Base-by-base conservation (phyloP, 2,329 filamentous ascomycete species). In the Penicillium sp. region DNA sequence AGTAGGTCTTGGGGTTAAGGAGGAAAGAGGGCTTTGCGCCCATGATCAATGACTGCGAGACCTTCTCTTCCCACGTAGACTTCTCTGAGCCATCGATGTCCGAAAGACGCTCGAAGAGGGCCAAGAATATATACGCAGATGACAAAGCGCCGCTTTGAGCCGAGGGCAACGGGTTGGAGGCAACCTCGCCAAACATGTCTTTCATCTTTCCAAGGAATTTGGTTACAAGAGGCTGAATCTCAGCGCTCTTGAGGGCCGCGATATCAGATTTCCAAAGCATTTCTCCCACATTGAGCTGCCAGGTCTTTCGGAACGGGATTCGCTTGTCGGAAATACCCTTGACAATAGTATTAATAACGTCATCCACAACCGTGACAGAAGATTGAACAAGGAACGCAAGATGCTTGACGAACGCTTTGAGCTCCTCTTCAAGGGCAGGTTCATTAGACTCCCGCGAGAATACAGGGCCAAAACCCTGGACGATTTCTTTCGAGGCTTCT, bases 321-420 rank as follows among this genome's bases (percentile, higher is more conserved):
- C 92, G 90, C 75, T 97, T 99, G 62, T 99, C 94, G 7, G 82
- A 80, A 42, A 95, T 80, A 1, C 93, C 94, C 74, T 96, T 97
- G 26, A 82, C 76, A 63, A 95, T 87, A 1, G 85, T 81, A 66
- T 93, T 90, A 1, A 86, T 72, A 2, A 88, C 81, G 4, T 85
- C 71, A 63, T 89, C 89, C 11, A 89, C 85, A 15, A 92, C 69
- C 33, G 86, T 80, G 1, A 80, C 73, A 23, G 79, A 82, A 26
- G 84, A 79, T n/a, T 81, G 74, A 15, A 97, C 69, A 35, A 89
- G 79, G 66, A 82, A 84, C 11, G 77, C 75, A 31, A 88, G 76
- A 64, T 89, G 88, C 56, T 83, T 82, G 51, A 85, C 82, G 53
- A 97, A 80, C 4, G 89, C 83, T 31, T 81, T 81, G 6, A 92